These are phyloP conservation scores for Mycena galericulata DNA, from an alignment of 768 basidiomycete species.

Conservation along the genomic window DNA sequence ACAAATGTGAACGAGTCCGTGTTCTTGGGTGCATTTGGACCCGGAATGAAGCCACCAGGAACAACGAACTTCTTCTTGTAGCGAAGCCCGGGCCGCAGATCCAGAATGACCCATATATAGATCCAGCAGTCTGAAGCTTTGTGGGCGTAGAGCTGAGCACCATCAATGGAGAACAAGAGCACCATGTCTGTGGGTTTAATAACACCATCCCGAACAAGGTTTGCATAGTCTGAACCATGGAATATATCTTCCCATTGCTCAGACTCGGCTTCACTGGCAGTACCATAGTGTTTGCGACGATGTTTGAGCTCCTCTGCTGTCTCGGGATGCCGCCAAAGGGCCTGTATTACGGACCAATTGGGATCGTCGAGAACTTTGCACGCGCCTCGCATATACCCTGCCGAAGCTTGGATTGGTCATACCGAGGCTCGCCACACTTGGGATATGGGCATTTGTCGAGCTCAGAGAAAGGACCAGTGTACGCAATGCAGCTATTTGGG, in stretches of 20 bases:
- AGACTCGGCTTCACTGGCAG: too few relatives aligned
- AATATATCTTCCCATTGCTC: too few relatives aligned
- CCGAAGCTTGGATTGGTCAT: slow-evolving; percentile 12
- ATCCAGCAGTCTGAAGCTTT: slow-evolving; percentile 48
- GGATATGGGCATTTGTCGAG: slow-evolving; percentile 20
- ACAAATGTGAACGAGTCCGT: slow-evolving; percentile 50
- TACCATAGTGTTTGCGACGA: slow-evolving; percentile 6
- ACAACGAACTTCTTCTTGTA: slow-evolving; percentile 50
- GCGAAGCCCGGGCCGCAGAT: slow-evolving; percentile 42
- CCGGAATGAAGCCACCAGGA: slow-evolving; percentile 49
- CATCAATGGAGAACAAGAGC: slow-evolving; percentile 52
- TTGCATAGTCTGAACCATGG: too few relatives aligned
- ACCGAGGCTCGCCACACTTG: slow-evolving; percentile 9
- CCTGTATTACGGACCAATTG: slow-evolving; percentile 32
- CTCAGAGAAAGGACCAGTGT: slow-evolving; percentile 11
- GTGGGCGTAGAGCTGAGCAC: slow-evolving; percentile 56
- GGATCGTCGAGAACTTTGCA: slow-evolving; percentile 30
- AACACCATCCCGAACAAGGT: too few relatives aligned
- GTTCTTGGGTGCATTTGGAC: slow-evolving; percentile 51
- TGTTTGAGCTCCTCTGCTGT: slow-evolving; percentile 14
- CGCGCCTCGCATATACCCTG: background rate
- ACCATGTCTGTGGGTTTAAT: slow-evolving; percentile 48
- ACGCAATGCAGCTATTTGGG: slow-evolving; percentile 27
- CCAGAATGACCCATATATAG: slow-evolving; percentile 52
- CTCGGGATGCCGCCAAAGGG: slow-evolving; percentile 29